A percentile compares a stretch with the other conserved stretches of the same genome.
These are phyloP conservation scores for Hymenoscyphus albidus DNA, from an alignment of 2,329 filamentous ascomycete genomes.

Conservation along the genomic window DNA sequence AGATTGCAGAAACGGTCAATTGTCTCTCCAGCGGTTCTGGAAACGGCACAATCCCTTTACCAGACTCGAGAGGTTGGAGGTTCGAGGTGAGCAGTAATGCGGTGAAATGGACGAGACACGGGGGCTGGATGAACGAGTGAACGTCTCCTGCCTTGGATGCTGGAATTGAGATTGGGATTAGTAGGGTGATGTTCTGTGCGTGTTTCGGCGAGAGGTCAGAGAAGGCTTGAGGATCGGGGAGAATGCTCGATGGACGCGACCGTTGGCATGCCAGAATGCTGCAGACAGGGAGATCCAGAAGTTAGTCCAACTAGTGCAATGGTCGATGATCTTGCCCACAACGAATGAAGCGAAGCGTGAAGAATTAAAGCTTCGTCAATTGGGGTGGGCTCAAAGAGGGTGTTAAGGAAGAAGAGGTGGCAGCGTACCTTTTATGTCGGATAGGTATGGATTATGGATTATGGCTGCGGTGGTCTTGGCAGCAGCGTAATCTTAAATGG, in stretches of 20 bases:
- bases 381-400: neutral
- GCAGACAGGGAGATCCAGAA: conserved; percentile 26
- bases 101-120: conserved; percentile 13
- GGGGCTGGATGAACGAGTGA: conserved; percentile 37
- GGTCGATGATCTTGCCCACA: conserved; percentile 8
- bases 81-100: neutral
- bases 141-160: conserved; percentile 35
- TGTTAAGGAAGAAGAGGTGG: conserved; percentile 8
- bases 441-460: neutral
- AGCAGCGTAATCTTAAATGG: conserved; percentile 28
- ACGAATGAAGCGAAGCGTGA: neutral
- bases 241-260: conserved; percentile 32
- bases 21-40: conserved; percentile 1
- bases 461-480: conserved; percentile 13
- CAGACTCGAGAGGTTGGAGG: neutral
- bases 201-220: conserved; percentile 21
- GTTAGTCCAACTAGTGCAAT: conserved; percentile 23
- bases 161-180: conserved; percentile 10
- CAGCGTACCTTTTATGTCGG: conserved; percentile 22
- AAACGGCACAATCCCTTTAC: neutral
- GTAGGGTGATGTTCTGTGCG: conserved; percentile 18
- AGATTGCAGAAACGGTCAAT: conserved; percentile 16
- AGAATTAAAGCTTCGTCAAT: conserved; percentile 5
- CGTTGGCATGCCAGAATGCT: conserved; percentile 35
- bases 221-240: conserved; percentile 18